A percentile compares a stretch with the other conserved stretches of the same genome.
These are phyloP conservation scores for Collybiopsis confluens DNA, from an alignment of 768 basidiomycete genomes.

Conservation along the genomic window DNA sequence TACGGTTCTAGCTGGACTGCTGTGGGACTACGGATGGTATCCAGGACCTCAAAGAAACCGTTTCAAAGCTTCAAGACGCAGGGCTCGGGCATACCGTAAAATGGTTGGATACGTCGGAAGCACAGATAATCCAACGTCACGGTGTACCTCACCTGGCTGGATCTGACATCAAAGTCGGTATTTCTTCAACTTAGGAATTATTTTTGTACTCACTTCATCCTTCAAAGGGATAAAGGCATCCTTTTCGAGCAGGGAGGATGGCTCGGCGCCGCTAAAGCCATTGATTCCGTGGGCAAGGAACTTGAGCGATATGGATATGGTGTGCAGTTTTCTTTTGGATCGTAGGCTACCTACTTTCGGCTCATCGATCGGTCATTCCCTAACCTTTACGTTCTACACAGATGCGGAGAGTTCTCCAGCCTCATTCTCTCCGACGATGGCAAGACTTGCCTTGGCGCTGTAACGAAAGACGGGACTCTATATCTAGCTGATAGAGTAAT, in stretches of 20 bases:
- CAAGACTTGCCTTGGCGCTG: conserved; percentile 1
- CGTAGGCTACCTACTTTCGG: not conserved
- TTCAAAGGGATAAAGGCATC: conserved; percentile 4
- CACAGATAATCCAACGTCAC: not conserved
- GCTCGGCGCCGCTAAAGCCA: conserved; percentile 3
- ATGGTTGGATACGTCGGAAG: conserved; percentile 8
- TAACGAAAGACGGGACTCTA: conserved; percentile 2
- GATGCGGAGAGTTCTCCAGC: not conserved
- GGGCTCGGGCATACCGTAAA: conserved; percentile 4
- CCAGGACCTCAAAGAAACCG: not conserved
- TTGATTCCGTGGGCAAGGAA: conserved; percentile 4
- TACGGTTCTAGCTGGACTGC: not conserved
- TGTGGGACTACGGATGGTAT: not conserved
- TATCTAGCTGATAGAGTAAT: conserved; percentile 6
- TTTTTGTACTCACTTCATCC: not conserved
- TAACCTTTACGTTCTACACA: not conserved
- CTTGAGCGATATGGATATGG: not conserved
- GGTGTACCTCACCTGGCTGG: conserved; percentile 2
- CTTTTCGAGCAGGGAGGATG: conserved; percentile 3
- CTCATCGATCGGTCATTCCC: not conserved
- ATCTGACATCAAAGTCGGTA: not conserved
- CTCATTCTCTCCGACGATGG: conserved; percentile 5
- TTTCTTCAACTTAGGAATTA: not conserved
- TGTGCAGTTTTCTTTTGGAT: conserved; percentile 4
- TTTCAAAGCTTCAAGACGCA: not conserved